Evolutionary conservation across 2,329 filamentous ascomycete species (phyloP), one percentile per base, ranked within the genome.

Genomic region (Pseudocercospora pini-densiflorae): DNA sequence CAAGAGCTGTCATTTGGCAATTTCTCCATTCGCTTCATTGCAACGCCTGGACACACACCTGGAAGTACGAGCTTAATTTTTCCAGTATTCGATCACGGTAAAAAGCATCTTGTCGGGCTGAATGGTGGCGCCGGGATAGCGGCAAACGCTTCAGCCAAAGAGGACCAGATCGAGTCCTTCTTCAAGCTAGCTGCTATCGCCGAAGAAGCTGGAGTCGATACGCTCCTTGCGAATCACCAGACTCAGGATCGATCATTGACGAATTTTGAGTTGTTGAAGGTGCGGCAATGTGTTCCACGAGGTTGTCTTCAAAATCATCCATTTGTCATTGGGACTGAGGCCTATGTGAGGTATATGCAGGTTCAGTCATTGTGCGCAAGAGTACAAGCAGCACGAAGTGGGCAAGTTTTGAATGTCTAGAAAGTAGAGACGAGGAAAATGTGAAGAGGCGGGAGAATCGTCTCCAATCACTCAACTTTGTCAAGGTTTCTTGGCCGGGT

Each of bases 161-260:
- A 65, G 40, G 16, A 61, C n/a, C 59, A 67, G 55, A 59, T 68
- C 27, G 40, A 31, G 29, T 62, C 61, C 2, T 55, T 43, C 24
- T 61, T 36, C 12, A 67, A 67, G 31, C 60, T 65, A 7, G 68
- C 68, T 14, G 21, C 47, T 7, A 43, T 62, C 3, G 60, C 63
- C 6, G 19, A 27, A 5, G 62, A 69, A 19, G 40, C 45, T 14
- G 62, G 62, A 5, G 65, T 68, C 1, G 70, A 69, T n/a, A 62
- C 64, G 5, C 47, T 70, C 23, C 57, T 71, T 3, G 65, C 65
- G 14, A 70, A 69, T 45, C 68, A 71, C 47, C 64, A 68, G 40
- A 63, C 62, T 19, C 65, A 67, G n/a, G 65, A 70, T 29, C 61
- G 66, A 19, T 64, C 68, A 8, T 29, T 71, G 43, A 62, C 59